Conservation (phyloP, 164 flowering plant genomes). For the Stephania japonica region DNA sequence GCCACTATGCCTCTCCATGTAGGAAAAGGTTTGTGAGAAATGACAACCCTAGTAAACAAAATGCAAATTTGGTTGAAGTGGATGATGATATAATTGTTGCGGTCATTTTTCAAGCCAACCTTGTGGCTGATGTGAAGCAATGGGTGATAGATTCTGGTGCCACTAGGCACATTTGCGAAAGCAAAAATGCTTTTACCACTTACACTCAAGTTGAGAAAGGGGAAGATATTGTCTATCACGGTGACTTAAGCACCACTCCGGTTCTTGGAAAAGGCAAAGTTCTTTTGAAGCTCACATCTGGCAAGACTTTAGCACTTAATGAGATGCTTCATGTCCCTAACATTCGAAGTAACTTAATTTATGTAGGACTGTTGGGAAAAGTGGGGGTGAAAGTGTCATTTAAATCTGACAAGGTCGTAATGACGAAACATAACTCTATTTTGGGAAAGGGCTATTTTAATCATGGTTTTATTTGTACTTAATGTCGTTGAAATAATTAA, state of each 20-base stretch:
- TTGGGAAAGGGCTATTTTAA: too few relatives aligned
- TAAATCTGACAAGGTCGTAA: too few relatives aligned
- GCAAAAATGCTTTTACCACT: not conserved
- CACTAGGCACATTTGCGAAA: not conserved
- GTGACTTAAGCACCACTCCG: not conserved
- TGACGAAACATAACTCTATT: too few relatives aligned
- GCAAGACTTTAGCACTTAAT: too few relatives aligned
- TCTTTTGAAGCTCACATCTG: constrained; percentile 7
- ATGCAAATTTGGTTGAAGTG: too few relatives aligned
- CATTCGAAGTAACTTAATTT: too few relatives aligned
- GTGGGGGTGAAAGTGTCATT: not conserved
- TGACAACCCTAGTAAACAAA: too few relatives aligned
- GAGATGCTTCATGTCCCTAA: too few relatives aligned
- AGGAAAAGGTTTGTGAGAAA: not conserved
- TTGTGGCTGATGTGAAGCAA: not conserved
- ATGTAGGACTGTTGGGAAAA: not conserved
- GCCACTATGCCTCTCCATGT: not conserved
- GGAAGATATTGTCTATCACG: not conserved
- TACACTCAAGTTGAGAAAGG: not conserved
- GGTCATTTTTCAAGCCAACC: not conserved
- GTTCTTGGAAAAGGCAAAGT: constrained; percentile 2
- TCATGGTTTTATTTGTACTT: too few relatives aligned
- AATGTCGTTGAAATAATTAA: too few relatives aligned
- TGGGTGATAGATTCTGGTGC: not conserved
- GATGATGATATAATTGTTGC: too few relatives aligned